Evolutionary conservation across 305 asterid genomes (phyloP).

Genomic region (Caryopteris hybrid): DNA sequence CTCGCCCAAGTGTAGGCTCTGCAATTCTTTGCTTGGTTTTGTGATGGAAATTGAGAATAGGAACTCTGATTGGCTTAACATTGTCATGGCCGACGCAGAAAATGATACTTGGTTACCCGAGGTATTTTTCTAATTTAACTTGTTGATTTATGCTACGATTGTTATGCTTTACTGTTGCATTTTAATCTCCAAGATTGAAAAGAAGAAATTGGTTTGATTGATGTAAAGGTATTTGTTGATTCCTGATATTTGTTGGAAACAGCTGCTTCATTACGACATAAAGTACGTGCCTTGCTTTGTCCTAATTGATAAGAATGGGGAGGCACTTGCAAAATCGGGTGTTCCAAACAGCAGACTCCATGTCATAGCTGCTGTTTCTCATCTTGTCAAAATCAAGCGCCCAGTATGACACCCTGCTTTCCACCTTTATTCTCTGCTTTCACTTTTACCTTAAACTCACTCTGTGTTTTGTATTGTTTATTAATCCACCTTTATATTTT

Average conservation of each 20-base stretch:
- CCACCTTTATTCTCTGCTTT: too few species aligned
- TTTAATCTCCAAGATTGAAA: too few species aligned
- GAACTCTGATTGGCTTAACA: slow-evolving; percentile 75
- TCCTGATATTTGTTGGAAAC: slow-evolving; percentile 6
- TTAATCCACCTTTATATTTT: too few species aligned
- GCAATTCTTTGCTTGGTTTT: slow-evolving; percentile 68
- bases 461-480: too few species aligned
- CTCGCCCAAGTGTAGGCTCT: slow-evolving; percentile 86
- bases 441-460: too few species aligned
- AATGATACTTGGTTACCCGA: slow-evolving; percentile 82
- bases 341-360: slow-evolving; percentile 73
- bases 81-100: slow-evolving; percentile 89
- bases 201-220: too few species aligned
- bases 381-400: slow-evolving; percentile 74
- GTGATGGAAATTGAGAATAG: slow-evolving; percentile 66
- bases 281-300: slow-evolving; percentile 92
- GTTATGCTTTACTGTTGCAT: not conserved
- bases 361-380: slow-evolving; percentile 83
- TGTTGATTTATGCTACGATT: not conserved
- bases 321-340: slow-evolving; percentile 80
- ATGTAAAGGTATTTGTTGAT: too few species aligned
- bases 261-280: slow-evolving; percentile 88
- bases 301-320: slow-evolving; percentile 69
- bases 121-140: slow-evolving; percentile 24
- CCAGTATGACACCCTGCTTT: too few species aligned